Base-by-base conservation (phyloP, 129 eudicot species). In the Pseudognaphalium luteoalbum region DNA sequence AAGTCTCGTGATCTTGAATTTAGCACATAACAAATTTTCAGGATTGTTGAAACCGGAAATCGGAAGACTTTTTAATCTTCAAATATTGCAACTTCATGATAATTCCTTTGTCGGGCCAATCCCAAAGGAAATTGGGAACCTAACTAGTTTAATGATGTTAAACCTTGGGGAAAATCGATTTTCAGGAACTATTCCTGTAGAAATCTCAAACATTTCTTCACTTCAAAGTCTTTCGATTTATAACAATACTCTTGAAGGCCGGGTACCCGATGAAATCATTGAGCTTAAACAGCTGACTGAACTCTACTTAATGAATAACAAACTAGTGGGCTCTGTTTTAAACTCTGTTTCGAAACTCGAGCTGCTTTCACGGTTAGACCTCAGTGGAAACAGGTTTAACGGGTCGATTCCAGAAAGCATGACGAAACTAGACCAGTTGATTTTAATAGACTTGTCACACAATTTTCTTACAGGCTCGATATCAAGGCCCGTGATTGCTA, bases 311-410 rank as follows among this genome's bases (percentile, higher is more conserved):
- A 68, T 72, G 81, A 80, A 83, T 62, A 94, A 94, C 66, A 79
- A 74, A 17, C 72, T 94, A n/a, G 44, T 70, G 2, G 93, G 98
- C 21, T 81, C 85, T 3, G 78, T 94, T 70, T 83, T 90, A 17
- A 68, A 72, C 58, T 83, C 83, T 21, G 41, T 91, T 61, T 84
- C 96, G 12, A 80, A 81, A 50, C 87, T 94, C 3, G 81, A 83
- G 73, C 73, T 79, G 33, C 97, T 94, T 63, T 74, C 96, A 10
- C 39, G 28, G 65, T 75, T 94, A 82, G 80, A 87, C 61, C 84
- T 94, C 50, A 78, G 93, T 34, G 85, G 96, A 61, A 94, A 94
- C 86, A 58, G 69, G 80, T 83, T 94, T 61, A 84, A 86, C 60
- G 96, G 90, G 54, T 78, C 91, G 19, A 74, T 94, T 69, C 92